Percentiles rank a stretch among this genome's conserved stretches.
Conservation (phyloP, 2,329 filamentous ascomycete species). For the Cadophora gregata region DNA sequence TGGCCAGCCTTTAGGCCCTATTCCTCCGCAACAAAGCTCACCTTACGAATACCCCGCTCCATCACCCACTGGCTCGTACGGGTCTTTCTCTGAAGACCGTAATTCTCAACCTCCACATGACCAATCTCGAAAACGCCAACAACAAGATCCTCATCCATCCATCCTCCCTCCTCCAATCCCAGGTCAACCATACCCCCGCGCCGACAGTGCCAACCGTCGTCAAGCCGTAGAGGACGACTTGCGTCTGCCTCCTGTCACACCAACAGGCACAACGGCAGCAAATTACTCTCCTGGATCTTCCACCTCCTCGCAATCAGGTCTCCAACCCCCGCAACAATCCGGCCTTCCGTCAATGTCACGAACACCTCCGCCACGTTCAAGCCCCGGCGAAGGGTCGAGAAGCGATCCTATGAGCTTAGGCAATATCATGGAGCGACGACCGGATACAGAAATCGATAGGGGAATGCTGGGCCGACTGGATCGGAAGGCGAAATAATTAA, state of each 20-base stretch:
- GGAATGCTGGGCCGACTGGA: slow-evolving; percentile 43
- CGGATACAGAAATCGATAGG: slow-evolving; percentile 43
- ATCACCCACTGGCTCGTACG: slow-evolving; percentile 44
- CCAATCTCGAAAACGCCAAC: slow-evolving; percentile 42
- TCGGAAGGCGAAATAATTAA: slow-evolving; percentile 35
- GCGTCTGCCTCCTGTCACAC: slow-evolving; percentile 44
- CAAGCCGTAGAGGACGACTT: slow-evolving; percentile 43
- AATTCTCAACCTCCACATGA: slow-evolving; percentile 33
- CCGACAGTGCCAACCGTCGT: slow-evolving; percentile 38
- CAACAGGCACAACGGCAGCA: slow-evolving; percentile 33
- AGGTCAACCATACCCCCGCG: slow-evolving; percentile 39
- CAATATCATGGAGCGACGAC: slow-evolving; percentile 43
- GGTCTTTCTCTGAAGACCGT: slow-evolving; percentile 34
- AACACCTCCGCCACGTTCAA: slow-evolving; percentile 42
- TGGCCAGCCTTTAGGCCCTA: slow-evolving; percentile 46
- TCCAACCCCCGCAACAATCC: slow-evolving; percentile 37
- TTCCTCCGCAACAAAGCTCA: slow-evolving; percentile 35
- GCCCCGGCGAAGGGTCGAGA: slow-evolving; percentile 37
- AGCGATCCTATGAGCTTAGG: slow-evolving; percentile 44
- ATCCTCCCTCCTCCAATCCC: slow-evolving; percentile 47
- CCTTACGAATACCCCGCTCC: slow-evolving; percentile 45
- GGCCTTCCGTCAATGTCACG: slow-evolving; percentile 39
- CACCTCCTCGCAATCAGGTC: slow-evolving; percentile 40
- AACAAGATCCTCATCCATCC: slow-evolving; percentile 45
- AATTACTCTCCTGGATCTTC: slow-evolving; percentile 45